phyloP scores from a whole-genome alignment of 345 rosid genomes.

The Raphanus raphanistrum region DNA sequence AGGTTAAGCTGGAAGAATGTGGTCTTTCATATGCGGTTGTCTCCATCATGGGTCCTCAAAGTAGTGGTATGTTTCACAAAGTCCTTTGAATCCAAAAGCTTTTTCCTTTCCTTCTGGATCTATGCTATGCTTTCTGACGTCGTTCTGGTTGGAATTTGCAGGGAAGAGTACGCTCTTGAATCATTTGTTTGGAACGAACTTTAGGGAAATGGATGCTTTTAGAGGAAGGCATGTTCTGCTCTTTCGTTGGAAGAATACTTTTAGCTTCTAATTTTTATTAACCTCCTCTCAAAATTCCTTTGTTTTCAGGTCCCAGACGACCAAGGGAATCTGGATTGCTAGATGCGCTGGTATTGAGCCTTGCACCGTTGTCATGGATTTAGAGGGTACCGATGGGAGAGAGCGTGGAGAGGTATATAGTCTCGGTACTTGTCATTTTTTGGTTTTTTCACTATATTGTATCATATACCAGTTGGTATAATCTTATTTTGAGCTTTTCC shows the following conservation, averaged over 20 bases:
- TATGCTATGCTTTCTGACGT: background rate
- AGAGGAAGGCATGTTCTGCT: constrained; percentile 70
- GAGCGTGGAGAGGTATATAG: constrained; percentile 48
- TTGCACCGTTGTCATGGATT: constrained; percentile 90
- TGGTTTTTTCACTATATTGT: background rate
- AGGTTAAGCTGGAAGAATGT: constrained; percentile 69
- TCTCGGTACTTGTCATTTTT: background rate
- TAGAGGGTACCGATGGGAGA: constrained; percentile 99
- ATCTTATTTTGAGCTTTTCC: background rate
- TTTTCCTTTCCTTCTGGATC: background rate
- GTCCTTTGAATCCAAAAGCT: background rate
- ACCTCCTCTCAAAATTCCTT: background rate
- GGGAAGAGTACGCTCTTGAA: constrained; percentile 97
- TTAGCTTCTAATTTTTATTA: constrained; percentile 2
- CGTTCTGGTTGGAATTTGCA: constrained; percentile 43
- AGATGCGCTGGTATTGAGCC: constrained; percentile 90
- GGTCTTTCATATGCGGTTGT: constrained; percentile 95
- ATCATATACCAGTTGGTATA: background rate
- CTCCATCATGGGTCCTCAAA: constrained; percentile 99
- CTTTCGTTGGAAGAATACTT: constrained; percentile 10
- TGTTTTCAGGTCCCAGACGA: constrained; percentile 83
- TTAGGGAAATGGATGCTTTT: constrained; percentile 99
- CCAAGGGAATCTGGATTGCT: constrained; percentile 98
- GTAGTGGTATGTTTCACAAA: constrained; percentile 77
- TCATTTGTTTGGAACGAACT: constrained; percentile 84